These are phyloP conservation scores for Tolypocladium guangdongense DNA, from an alignment of 2,329 filamentous ascomycete genomes.

Conservation along the genomic window DNA sequence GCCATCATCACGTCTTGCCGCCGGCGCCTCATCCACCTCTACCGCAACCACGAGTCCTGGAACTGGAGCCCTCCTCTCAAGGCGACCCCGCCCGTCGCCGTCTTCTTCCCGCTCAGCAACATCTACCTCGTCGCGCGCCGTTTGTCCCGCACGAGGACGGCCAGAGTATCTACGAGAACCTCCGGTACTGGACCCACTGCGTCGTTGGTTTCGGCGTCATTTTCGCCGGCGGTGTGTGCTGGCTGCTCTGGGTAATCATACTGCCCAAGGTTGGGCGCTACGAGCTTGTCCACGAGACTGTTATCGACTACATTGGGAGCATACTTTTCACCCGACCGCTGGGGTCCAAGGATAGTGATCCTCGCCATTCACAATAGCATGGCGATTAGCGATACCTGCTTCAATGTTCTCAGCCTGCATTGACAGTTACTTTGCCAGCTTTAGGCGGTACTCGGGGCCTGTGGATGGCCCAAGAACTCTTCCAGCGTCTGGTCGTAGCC, in stretches of 20 bases:
- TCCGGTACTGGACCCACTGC: conserved; percentile 49
- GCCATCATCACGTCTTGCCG: conserved; percentile 47
- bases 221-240: conserved; percentile 41
- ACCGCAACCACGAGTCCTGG: conserved; percentile 33
- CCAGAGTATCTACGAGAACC: conserved; percentile 39
- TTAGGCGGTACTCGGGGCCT: too few relatives aligned
- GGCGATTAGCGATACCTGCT: background rate
- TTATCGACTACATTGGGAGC: conserved; percentile 42
- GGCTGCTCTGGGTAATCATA: conserved; percentile 42
- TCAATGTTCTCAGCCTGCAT: too few relatives aligned
- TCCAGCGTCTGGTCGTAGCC: too few relatives aligned
- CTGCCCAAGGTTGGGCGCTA: conserved; percentile 42
- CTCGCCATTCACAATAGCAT: background rate
- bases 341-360: background rate
- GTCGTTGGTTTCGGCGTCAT: conserved; percentile 46
- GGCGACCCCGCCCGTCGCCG: conserved; percentile 40
- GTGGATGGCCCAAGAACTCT: too few relatives aligned
- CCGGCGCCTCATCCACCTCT: conserved; percentile 42
- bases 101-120: conserved; percentile 52
- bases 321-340: conserved; percentile 36
- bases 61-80: conserved; percentile 44
- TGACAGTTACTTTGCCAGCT: too few relatives aligned
- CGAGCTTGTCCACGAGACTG: conserved; percentile 42
- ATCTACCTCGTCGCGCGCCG: conserved; percentile 47
- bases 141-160: conserved; percentile 41